These are phyloP conservation scores for Metschnikowia sp. DNA, from an alignment of 805 yeast genomes.

Conservation along the genomic window DNA sequence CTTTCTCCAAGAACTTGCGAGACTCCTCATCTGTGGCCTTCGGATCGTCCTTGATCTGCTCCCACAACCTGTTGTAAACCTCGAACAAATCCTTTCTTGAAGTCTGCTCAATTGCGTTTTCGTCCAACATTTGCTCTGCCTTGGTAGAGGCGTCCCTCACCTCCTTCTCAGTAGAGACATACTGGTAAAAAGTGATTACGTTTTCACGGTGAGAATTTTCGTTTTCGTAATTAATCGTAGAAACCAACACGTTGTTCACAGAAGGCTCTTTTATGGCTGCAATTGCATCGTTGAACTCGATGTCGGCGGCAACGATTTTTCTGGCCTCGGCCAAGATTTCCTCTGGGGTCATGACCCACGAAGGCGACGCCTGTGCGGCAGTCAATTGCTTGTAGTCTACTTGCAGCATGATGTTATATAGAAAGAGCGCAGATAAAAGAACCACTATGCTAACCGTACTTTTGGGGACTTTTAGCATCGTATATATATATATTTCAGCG, in stretches of 20 bases:
- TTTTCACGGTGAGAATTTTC: constrained; percentile 41
- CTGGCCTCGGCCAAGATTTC: constrained; percentile 44
- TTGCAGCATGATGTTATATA: constrained; percentile 2
- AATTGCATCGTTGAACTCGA: constrained; percentile 51
- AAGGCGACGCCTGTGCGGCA: constrained; percentile 27
- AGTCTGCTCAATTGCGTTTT: constrained; percentile 59
- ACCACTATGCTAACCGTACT: neutral
- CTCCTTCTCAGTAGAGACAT: constrained; percentile 62
- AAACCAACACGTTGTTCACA: constrained; percentile 53
- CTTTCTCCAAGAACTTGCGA: constrained; percentile 53
- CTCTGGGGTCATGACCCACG: constrained; percentile 60
- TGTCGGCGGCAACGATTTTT: constrained; percentile 33
- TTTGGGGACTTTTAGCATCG: too few relatives aligned
- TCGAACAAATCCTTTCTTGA: constrained; percentile 63
- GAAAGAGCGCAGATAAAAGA: neutral
- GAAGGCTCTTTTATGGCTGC: constrained; percentile 50
- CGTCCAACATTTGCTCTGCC: constrained; percentile 56
- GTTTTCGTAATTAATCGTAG: constrained; percentile 52
- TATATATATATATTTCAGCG: too few relatives aligned
- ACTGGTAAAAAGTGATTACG: constrained; percentile 65
- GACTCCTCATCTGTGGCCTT: constrained; percentile 47
- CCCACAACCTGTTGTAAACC: constrained; percentile 52
- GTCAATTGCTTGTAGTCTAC: constrained; percentile 5
- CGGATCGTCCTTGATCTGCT: constrained; percentile 22
- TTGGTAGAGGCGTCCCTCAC: constrained; percentile 67